phyloP scores from a whole-genome alignment of 2,329 filamentous ascomycete species.

The Fusarium zealandicum region DNA sequence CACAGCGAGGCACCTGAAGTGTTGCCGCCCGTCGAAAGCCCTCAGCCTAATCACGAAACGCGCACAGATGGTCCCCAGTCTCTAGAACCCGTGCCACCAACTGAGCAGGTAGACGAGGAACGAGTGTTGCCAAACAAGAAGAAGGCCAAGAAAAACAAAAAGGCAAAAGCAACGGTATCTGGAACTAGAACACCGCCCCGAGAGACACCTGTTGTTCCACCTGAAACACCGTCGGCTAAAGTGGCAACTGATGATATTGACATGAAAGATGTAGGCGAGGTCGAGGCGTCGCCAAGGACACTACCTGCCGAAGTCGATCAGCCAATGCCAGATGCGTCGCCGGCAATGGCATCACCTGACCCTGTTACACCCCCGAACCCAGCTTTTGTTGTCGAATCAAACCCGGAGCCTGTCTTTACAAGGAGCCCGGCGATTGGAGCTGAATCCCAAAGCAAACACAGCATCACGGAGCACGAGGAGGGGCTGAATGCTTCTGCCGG shows the following conservation, averaged over 20 bases:
- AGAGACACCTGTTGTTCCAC: not conserved
- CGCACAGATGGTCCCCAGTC: not conserved
- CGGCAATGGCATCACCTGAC: not conserved
- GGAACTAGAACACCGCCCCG: not conserved
- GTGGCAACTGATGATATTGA: not conserved
- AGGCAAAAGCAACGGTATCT: not conserved
- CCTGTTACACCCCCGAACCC: too few relatives aligned
- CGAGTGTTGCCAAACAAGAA: conserved; percentile 37
- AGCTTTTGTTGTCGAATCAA: not conserved
- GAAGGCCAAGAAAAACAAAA: conserved; percentile 45
- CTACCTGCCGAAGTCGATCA: not conserved
- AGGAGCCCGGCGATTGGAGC: too few relatives aligned
- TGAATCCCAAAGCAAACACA: too few relatives aligned
- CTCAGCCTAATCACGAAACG: too few relatives aligned
- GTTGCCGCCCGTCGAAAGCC: too few relatives aligned
- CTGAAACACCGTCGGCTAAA: not conserved
- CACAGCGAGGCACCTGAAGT: not conserved
- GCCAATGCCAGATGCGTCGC: not conserved
- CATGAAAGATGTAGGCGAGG: not conserved
- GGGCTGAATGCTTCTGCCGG: too few relatives aligned
- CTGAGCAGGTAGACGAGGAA: conserved; percentile 22
- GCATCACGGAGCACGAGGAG: too few relatives aligned
- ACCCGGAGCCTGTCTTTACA: too few relatives aligned
- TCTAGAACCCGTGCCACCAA: not conserved
- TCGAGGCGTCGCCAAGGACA: not conserved